These are phyloP conservation scores for Cadophora sp. DNA, from an alignment of 2,329 filamentous ascomycete species.

Conservation along the genomic window DNA sequence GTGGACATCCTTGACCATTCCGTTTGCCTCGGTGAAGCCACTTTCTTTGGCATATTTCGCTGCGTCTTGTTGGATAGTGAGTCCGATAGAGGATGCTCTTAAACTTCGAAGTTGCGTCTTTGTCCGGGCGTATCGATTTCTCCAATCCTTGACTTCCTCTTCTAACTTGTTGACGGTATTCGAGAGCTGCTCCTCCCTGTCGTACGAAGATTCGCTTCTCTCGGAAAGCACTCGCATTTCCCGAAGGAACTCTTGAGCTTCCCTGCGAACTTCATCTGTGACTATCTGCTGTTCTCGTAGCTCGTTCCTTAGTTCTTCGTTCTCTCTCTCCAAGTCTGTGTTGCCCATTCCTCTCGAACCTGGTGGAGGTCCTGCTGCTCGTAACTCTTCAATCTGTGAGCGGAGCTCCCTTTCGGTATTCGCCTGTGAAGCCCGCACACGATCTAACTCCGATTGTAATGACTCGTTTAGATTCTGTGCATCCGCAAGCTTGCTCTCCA, in stretches of 20 bases:
- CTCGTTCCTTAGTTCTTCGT: constrained; percentile 70
- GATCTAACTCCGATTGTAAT: constrained; percentile 79
- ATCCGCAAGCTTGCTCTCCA: constrained; percentile 77
- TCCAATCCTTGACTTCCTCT: constrained; percentile 87
- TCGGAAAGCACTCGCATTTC: constrained; percentile 91
- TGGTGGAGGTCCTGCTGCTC: constrained; percentile 44
- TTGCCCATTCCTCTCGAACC: constrained; percentile 40
- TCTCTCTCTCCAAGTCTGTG: constrained; percentile 60
- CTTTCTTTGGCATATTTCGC: constrained; percentile 69
- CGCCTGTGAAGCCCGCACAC: constrained; percentile 71
- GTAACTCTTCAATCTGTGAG: constrained; percentile 64
- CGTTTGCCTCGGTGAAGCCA: constrained; percentile 72
- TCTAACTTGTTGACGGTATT: constrained; percentile 79
- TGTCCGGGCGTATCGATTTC: constrained; percentile 82
- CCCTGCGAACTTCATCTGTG: constrained; percentile 84
- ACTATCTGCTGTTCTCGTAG: constrained; percentile 78
- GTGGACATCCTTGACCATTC: constrained; percentile 87
- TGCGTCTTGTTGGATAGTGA: constrained; percentile 74
- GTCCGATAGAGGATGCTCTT: constrained; percentile 79
- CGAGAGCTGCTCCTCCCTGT: constrained; percentile 81
- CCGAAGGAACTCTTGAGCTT: constrained; percentile 81
- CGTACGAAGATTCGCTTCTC: constrained; percentile 78
- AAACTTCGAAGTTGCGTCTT: constrained; percentile 87
- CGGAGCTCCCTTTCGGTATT: constrained; percentile 67
- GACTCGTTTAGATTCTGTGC: constrained; percentile 81